Evolutionary conservation across 306 rosid species (phyloP).

Genomic region (Vachellia collinsii): DNA sequence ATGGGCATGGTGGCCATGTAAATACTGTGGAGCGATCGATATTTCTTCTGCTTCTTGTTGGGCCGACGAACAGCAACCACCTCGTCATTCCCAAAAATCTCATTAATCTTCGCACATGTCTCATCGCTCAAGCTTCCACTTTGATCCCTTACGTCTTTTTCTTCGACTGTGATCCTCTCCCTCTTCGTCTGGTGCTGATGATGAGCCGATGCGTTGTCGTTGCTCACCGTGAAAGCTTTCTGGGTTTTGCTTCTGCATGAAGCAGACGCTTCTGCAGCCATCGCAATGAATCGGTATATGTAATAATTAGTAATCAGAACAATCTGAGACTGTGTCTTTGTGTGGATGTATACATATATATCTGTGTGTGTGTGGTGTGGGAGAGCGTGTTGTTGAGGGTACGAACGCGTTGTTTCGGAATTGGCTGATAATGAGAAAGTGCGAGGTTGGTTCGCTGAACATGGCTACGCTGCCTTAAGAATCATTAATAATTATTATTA

Average conservation of each 20-base stretch:
- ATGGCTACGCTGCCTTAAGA: background rate
- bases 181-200: conserved; percentile 43
- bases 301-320: background rate
- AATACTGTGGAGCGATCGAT: conserved; percentile 52
- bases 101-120: conserved; percentile 37
- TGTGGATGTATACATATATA: background rate
- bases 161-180: background rate
- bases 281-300: background rate
- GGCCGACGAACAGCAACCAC: conserved; percentile 17
- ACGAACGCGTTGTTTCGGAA: background rate
- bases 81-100: conserved; percentile 52
- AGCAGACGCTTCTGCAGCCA: conserved; percentile 31
- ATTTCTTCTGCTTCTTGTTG: conserved; percentile 51
- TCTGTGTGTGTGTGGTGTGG: background rate
- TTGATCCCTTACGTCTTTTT: conserved; percentile 35
- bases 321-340: background rate
- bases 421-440: conserved; percentile 4
- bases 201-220: conserved; percentile 46
- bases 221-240: conserved; percentile 37
- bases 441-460: conserved; percentile 31
- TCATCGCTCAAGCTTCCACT: background rate
- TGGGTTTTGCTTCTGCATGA: background rate
- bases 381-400: conserved; percentile 21
- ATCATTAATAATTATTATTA: background rate
- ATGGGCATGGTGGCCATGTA: conserved; percentile 49